Conservation (phyloP, 192 early-diverging fungal species). For the Gonapodya sp. region DNA sequence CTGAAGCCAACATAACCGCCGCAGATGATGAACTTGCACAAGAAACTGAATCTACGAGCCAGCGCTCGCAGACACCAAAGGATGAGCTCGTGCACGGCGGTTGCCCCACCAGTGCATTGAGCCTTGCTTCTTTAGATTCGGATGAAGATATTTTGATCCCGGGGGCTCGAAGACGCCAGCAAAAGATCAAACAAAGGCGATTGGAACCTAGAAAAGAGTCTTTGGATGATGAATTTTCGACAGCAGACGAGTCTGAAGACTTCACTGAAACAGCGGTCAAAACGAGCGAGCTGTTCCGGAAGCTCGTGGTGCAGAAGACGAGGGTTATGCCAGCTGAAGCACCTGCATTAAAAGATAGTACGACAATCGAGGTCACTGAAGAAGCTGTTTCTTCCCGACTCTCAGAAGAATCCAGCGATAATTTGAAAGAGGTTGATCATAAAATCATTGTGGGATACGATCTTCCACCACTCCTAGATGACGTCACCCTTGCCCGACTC, state of each 20-base stretch:
- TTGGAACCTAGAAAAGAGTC: background rate
- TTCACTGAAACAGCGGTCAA: background rate
- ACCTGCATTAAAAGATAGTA: background rate
- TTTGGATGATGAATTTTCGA: background rate
- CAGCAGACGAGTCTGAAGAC: background rate
- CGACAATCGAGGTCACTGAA: background rate
- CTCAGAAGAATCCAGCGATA: too few relatives aligned
- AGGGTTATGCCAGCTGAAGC: background rate
- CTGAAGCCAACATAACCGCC: background rate
- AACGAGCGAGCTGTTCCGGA: background rate
- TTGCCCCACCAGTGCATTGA: too few relatives aligned
- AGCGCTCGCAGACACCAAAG: too few relatives aligned
- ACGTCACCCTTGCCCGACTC: background rate
- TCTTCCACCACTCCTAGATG: background rate
- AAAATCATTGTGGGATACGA: background rate
- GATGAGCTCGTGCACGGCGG: too few relatives aligned
- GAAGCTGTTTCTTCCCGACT: background rate
- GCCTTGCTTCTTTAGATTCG: too few relatives aligned
- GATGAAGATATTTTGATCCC: background rate
- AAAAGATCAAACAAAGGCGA: background rate
- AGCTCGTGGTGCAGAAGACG: background rate
- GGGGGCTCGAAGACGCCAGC: background rate
- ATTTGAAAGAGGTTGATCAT: too few relatives aligned
- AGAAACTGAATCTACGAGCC: too few relatives aligned
- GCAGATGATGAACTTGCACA: background rate